phyloP scores from a whole-genome alignment of 116 monocot genomes.

The Dioscorea cayenensis region DNA sequence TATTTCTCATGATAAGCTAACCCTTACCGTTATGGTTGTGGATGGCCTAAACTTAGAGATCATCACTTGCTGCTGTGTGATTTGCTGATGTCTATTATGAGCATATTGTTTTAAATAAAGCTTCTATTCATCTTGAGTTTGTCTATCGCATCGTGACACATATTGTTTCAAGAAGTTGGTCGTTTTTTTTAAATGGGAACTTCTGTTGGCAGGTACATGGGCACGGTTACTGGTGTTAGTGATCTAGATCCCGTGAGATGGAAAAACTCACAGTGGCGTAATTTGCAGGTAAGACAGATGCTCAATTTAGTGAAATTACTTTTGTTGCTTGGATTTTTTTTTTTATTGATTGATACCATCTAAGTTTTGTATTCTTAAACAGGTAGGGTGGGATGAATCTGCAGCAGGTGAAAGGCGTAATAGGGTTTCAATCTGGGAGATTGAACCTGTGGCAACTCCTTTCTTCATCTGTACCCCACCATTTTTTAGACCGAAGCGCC shows the following conservation, averaged over 20 bases:
- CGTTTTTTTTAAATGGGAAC: neutral
- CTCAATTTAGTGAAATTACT: neutral
- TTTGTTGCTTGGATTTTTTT: neutral
- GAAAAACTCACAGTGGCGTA: conserved; percentile 90
- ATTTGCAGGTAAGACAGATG: conserved; percentile 57
- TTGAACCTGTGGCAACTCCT: conserved; percentile 80
- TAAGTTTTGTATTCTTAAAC: neutral
- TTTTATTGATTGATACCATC: neutral
- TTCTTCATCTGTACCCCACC: conserved; percentile 89
- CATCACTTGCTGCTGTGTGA: too few species aligned
- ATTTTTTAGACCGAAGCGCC: conserved; percentile 72
- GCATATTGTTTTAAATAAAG: too few species aligned
- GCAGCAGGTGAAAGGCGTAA: conserved; percentile 73
- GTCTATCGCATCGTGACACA: neutral
- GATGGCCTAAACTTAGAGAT: too few species aligned
- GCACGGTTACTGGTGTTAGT: conserved; percentile 82
- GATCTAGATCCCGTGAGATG: conserved; percentile 84
- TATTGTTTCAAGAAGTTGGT: neutral
- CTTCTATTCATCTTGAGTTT: too few species aligned
- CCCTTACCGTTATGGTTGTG: too few species aligned
- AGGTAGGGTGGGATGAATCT: conserved; percentile 97
- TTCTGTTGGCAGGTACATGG: conserved; percentile 68
- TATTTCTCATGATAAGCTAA: neutral
- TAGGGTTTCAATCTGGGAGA: conserved; percentile 92
- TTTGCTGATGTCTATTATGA: too few species aligned